Base-by-base conservation (phyloP, 2,329 filamentous ascomycete genomes). In the Blastomyces gilchristii region DNA sequence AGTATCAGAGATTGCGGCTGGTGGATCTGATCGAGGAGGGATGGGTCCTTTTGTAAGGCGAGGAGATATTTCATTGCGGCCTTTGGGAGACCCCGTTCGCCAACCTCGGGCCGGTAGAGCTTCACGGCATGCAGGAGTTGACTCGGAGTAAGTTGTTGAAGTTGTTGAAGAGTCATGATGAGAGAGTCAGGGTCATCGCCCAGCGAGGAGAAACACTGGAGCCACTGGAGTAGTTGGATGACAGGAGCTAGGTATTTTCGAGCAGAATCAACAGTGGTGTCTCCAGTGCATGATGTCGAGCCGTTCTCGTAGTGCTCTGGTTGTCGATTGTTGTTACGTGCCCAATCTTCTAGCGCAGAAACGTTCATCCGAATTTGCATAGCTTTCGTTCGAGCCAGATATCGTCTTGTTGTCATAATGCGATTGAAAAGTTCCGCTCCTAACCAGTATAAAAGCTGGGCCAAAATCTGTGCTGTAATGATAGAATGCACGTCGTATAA, bases 311-410 rank as follows among this genome's bases (percentile, higher is more conserved):
- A 97, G 75, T 97, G 93, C 72, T 97, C 94, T 1, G 94, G 91
- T 68, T 95, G 88, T 37, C 94, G 85, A 73, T 96, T 97, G 76
- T 99, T 99, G 18, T 85, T 83, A 39, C 93, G 84, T 1, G 94
- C 93, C 94, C 94, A 99, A 72, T 99, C 94, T 75, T 99, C 94
- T 25, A 99, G 80, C 8, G 87, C 88, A 0, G 94, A 97, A 7
- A 99, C 86, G 73, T 99, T 99, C 92, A 99, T 97, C 68, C 94
- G 90, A 69, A 99, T 97, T 74, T 99, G 94, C 94, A 99, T 99
- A 3, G 94, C 94, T 76, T 99, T 99, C 22, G 94, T 99, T 61
- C 94, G 85, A 6, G 94, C 93, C 11, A 99, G 82, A 71, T 97
- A 99, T 73, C 93, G 92, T 67, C 91, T 86, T 71, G 95, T 97